phyloP scores from a whole-genome alignment of 2,329 filamentous ascomycete species.

The Epichloe elymi region DNA sequence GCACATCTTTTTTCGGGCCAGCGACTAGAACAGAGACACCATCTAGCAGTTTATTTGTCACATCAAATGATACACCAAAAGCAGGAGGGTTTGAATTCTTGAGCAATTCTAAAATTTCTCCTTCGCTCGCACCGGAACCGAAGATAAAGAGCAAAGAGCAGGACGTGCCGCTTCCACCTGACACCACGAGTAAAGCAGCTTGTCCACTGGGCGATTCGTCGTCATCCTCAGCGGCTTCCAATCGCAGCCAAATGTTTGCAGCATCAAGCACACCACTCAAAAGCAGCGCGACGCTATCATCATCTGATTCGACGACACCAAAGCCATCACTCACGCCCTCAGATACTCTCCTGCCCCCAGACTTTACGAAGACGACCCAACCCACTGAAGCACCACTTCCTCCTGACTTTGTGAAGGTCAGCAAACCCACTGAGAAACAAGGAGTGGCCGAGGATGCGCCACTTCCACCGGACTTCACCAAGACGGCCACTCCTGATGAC shows the following conservation, averaged over 20 bases:
- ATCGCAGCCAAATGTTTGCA: constrained; percentile 18
- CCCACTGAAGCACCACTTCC: constrained; percentile 16
- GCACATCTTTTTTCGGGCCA: constrained; percentile 22
- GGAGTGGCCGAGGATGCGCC: constrained; percentile 11
- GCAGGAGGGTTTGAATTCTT: constrained; percentile 13
- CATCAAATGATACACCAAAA: constrained; percentile 16
- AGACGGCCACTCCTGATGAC: constrained; percentile 19
- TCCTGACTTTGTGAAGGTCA: constrained; percentile 19
- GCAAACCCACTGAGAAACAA: constrained; percentile 11
- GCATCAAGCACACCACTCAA: constrained; percentile 15
- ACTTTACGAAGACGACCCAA: constrained; percentile 1
- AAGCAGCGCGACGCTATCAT: constrained; percentile 29
- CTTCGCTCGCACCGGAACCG: constrained; percentile 8
- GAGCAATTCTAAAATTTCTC: constrained; percentile 9
- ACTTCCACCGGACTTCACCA: constrained; percentile 7
- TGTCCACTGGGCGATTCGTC: constrained; percentile 38
- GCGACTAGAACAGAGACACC: constrained; percentile 15
- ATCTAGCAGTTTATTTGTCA: constrained; percentile 17
- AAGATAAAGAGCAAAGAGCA: constrained; percentile 25
- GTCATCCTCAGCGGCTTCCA: constrained; percentile 36
- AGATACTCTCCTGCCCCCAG: constrained; percentile 7
- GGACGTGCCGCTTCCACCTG: constrained; percentile 37
- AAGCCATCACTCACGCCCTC: constrained; percentile 8
- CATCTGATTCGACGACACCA: constrained; percentile 19
- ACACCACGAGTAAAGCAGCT: constrained; percentile 38